These are phyloP conservation scores for Dissoconium aciculare DNA, from an alignment of 2,329 filamentous ascomycete genomes.

Conservation along the genomic window DNA sequence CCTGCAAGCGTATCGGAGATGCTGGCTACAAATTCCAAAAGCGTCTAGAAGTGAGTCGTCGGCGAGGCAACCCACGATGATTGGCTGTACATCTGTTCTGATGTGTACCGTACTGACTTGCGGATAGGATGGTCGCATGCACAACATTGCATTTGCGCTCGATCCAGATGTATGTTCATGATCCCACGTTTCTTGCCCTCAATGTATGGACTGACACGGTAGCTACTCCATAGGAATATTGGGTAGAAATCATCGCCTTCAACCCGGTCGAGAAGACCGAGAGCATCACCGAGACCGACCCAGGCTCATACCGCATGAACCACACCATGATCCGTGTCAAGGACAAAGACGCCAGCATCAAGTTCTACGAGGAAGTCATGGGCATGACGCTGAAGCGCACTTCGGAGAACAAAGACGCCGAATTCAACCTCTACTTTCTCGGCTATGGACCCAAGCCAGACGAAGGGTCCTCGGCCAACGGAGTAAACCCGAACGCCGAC, in stretches of 20 bases:
- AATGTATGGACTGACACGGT: too few relatives aligned
- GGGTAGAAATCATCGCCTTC: constrained; percentile 67
- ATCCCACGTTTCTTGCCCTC: constrained; percentile 1
- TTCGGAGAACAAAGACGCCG: constrained; percentile 50
- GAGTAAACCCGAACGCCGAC: constrained; percentile 44
- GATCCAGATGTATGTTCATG: constrained; percentile 24
- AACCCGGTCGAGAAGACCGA: constrained; percentile 59
- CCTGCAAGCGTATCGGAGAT: constrained; percentile 77
- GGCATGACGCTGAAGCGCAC: constrained; percentile 76
- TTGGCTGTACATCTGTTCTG: too few relatives aligned
- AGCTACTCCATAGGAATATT: constrained; percentile 24
- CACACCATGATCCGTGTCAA: constrained; percentile 95
- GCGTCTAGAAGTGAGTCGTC: constrained; percentile 48
- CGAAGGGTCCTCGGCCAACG: constrained; percentile 39
- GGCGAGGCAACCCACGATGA: too few relatives aligned
- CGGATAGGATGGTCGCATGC: constrained; percentile 78
- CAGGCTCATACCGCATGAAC: constrained; percentile 62
- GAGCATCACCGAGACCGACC: constrained; percentile 55
- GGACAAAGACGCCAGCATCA: constrained; percentile 32
- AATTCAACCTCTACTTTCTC: constrained; percentile 87
- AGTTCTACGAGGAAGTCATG: constrained; percentile 55
- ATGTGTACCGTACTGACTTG: too few relatives aligned
- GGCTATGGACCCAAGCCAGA: constrained; percentile 45
- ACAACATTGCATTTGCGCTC: constrained; percentile 74
- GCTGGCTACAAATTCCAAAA: constrained; percentile 92